Conservation (phyloP, 768 basidiomycete genomes). For the Leccinum longicurvipes region DNA sequence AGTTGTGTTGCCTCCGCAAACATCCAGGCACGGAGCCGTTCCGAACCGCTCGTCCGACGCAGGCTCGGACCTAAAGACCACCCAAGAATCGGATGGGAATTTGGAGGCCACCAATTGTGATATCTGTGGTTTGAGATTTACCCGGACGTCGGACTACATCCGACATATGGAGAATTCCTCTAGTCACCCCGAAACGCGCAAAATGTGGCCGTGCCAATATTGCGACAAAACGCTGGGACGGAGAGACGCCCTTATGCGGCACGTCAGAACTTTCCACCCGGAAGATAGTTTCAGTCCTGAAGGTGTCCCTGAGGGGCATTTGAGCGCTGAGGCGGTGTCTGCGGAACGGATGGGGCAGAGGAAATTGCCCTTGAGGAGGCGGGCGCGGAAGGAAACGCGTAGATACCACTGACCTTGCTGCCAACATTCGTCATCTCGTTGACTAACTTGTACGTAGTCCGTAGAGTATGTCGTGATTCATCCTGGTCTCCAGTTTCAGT, state of each 20-base stretch:
- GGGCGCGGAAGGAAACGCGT: conserved; percentile 4
- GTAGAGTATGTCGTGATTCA: neutral
- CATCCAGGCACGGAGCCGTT: neutral
- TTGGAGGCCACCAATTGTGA: conserved; percentile 10
- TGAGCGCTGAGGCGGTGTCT: neutral
- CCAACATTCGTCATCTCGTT: neutral
- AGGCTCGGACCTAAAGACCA: neutral
- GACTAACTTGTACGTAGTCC: neutral
- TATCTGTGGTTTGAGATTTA: conserved; percentile 17
- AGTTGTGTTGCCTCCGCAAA: neutral
- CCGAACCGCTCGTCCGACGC: neutral
- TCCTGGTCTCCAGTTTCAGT: neutral
- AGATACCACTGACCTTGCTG: neutral
- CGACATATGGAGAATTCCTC: conserved; percentile 23
- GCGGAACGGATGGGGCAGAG: conserved; percentile 6
- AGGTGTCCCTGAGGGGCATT: neutral
- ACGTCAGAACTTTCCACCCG: conserved; percentile 20
- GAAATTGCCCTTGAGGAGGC: conserved; percentile 2
- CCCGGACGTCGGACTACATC: conserved; percentile 18
- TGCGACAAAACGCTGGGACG: conserved; percentile 23
- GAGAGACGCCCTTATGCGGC: conserved; percentile 24
- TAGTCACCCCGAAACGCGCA: conserved; percentile 23
- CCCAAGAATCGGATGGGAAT: neutral
- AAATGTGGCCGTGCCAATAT: conserved; percentile 23
- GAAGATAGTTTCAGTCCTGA: neutral